Evolutionary conservation across 768 basidiomycete genomes (phyloP), one percentile per base, ranked within the genome.

Genomic region (Amanita jacksonii): DNA sequence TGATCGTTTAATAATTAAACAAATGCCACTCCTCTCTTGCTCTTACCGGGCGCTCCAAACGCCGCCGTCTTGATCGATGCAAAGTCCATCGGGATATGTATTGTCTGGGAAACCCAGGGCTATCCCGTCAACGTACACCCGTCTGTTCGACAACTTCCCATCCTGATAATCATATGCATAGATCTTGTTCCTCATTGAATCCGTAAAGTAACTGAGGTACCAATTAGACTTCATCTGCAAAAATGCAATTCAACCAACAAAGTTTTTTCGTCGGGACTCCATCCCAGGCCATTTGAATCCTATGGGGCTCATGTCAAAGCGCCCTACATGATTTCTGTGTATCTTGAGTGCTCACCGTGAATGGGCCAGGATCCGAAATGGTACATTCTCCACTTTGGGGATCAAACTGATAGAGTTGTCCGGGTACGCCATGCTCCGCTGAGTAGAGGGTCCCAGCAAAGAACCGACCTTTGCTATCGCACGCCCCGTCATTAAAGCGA

Each of bases 401-500:
- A 56, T 81, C 77, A 52, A 72, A 79, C 58, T 66, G 66, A 57
- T 73, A 82, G 27, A 84, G 59, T 49, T 69, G 66, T 8, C 81
- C 81, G 3, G 74, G 68, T 38, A 81, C 65, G 18, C 57, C 62
- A 38, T 66, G 66, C 38, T 70, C 66, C 51, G 67, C 61, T 41
- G 72, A 75, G 50, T 62, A 70, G 39, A 82, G 56, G 0, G 80
- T 77, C n/a, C 81, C 81, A 18, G 78, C 76, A 51, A 82, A 74
- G 56, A 76, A 82, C 32, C 79, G 70, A 5, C 81, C 81, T 51
- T 68, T 62, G 46, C 62, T 68, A 52, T 82, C 80, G 54, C 82
- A 84, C 2, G 68, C 79, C 27, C 80, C 82, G 52, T 83, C 81
- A 60, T 85, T 82, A 62, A 84, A 81, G 33, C 81, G 70, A 22